phyloP scores from a whole-genome alignment of 148 eudicot genomes.

The Rhododendron simsii region DNA sequence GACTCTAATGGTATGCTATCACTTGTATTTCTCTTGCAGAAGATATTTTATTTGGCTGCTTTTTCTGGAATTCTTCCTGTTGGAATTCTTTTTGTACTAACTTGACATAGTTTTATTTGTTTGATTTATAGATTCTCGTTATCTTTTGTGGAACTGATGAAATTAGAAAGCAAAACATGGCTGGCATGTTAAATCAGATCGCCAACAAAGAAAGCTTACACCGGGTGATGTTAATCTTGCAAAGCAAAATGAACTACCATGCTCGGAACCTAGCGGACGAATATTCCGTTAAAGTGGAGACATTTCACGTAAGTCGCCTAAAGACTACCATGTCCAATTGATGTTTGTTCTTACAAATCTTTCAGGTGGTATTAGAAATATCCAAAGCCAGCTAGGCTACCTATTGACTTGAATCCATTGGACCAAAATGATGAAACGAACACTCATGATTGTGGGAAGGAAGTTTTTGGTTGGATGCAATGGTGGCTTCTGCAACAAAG shows the following conservation, averaged over 20 bases:
- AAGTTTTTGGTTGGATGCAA: neutral
- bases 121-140: conserved; percentile 22
- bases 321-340: neutral
- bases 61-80: neutral
- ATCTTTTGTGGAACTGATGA: conserved; percentile 28
- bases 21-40: neutral
- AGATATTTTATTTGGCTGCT: neutral
- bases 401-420: neutral
- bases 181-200: conserved; percentile 13
- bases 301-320: conserved; percentile 21
- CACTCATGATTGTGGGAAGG: neutral
- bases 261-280: conserved; percentile 22
- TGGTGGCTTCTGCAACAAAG: neutral
- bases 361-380: neutral
- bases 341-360: neutral
- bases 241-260: conserved; percentile 27
- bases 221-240: conserved; percentile 25
- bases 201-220: conserved; percentile 13
- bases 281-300: conserved; percentile 25
- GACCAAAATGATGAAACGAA: neutral
- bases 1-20: neutral
- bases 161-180: conserved; percentile 20
- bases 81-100: neutral
- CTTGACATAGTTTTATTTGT: neutral
- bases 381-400: neutral